Percentiles rank a stretch among this genome's conserved stretches.
These are phyloP conservation scores for Nicotiana knightiana DNA, from an alignment of 257 asterid genomes.

Conservation along the genomic window DNA sequence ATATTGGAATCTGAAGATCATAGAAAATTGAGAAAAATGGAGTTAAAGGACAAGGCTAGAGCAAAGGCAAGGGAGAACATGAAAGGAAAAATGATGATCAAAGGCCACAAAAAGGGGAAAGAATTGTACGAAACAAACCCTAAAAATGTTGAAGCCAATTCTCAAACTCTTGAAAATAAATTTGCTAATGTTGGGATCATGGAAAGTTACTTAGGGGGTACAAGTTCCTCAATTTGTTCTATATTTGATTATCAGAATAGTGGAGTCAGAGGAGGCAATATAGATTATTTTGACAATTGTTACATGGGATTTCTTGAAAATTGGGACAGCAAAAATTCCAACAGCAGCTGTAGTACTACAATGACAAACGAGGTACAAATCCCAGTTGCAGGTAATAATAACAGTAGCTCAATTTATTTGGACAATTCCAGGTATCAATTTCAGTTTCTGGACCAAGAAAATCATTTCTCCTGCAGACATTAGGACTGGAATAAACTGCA, in stretches of 20 bases:
- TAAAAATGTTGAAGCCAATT: conserved; percentile 21
- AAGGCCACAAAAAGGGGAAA: conserved; percentile 21
- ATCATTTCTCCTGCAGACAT: background rate
- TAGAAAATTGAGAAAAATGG: conserved; percentile 16
- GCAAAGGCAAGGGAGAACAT: conserved; percentile 48
- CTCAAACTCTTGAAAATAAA: conserved; percentile 15
- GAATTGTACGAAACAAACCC: conserved; percentile 14
- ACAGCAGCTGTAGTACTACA: conserved; percentile 13
- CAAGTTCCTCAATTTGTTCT: conserved; percentile 16
- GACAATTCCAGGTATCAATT: conserved; percentile 20
- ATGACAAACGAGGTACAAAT: conserved; percentile 14
- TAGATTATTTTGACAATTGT: conserved; percentile 22
- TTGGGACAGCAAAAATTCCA: conserved; percentile 32
- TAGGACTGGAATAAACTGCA: background rate
- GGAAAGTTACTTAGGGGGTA: conserved; percentile 35
- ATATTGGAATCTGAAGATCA: background rate
- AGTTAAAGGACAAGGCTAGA: conserved; percentile 48
- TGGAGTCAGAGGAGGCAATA: conserved; percentile 4
- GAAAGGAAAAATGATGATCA: conserved; percentile 42
- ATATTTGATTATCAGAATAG: conserved; percentile 12
- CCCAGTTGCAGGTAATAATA: conserved; percentile 34
- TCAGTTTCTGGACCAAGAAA: conserved; percentile 4
- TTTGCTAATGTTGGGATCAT: conserved; percentile 38
- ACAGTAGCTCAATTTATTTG: conserved; percentile 32
- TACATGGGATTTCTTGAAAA: conserved; percentile 37